Conservation (phyloP, 2,329 filamentous ascomycete species). For the Alternaria sp. region DNA sequence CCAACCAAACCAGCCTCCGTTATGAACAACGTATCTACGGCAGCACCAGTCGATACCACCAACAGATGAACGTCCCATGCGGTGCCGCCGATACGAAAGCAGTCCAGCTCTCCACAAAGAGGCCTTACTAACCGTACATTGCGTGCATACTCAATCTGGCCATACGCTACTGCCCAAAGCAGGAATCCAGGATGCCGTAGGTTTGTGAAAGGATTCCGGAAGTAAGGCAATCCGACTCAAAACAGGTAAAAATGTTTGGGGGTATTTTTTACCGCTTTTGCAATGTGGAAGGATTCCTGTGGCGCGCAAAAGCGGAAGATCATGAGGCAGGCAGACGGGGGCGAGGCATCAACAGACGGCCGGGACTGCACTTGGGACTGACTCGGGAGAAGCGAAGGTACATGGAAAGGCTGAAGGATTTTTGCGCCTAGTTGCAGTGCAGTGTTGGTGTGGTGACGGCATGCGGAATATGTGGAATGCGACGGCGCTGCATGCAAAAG, state of each 20-base stretch:
- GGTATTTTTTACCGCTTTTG: slow-evolving; percentile 3
- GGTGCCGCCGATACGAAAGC: background rate
- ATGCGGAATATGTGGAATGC: background rate
- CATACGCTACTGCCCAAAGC: background rate
- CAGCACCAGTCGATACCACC: background rate
- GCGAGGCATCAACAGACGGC: background rate
- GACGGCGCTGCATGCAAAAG: background rate
- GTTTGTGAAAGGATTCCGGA: slow-evolving; percentile 5
- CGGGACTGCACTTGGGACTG: background rate
- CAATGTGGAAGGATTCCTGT: slow-evolving; percentile 4
- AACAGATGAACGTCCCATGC: background rate
- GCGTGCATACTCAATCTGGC: background rate
- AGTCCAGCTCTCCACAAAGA: slow-evolving; percentile 7
- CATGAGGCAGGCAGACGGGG: background rate
- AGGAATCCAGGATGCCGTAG: slow-evolving; percentile 1
- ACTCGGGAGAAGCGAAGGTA: slow-evolving; percentile 5
- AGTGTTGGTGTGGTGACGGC: background rate
- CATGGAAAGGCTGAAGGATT: slow-evolving; percentile 6
- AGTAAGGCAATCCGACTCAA: slow-evolving; percentile 1
- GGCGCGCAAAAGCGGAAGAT: slow-evolving; percentile 3
- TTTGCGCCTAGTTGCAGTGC: background rate
- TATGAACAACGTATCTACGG: background rate
- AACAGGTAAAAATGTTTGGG: slow-evolving; percentile 6
- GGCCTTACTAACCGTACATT: background rate
- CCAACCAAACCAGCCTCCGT: background rate